These are phyloP conservation scores for Entophlyctis helioformis DNA, from an alignment of 192 early-diverging fungal genomes.

Conservation along the genomic window DNA sequence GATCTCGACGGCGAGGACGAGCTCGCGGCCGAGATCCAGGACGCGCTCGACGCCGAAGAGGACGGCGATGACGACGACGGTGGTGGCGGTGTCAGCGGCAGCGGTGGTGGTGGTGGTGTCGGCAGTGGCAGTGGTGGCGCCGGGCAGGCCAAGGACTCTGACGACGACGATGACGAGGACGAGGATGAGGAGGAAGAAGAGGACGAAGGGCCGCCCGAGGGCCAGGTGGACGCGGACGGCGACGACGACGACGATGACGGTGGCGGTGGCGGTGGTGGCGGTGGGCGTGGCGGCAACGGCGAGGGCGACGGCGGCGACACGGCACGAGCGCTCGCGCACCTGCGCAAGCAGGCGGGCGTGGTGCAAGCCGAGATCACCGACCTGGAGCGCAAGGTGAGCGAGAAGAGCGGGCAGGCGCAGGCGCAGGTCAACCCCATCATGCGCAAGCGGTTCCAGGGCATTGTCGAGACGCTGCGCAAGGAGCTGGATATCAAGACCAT, in stretches of 20 bases:
- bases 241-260: constrained; percentile 14
- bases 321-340: too few species aligned
- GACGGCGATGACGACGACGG: constrained; percentile 26
- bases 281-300: constrained; percentile 8
- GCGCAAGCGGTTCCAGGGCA: constrained; percentile 59
- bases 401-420: neutral
- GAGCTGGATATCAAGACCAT: constrained; percentile 48
- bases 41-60: constrained; percentile 25
- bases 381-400: constrained; percentile 44
- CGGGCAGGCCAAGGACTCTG: constrained; percentile 34
- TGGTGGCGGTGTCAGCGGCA: constrained; percentile 17
- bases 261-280: constrained; percentile 16
- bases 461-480: constrained; percentile 40
- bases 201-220: constrained; percentile 13
- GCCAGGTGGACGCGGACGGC: constrained; percentile 18
- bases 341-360: constrained; percentile 13
- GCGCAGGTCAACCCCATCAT: neutral
- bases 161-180: constrained; percentile 37
- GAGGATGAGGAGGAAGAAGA: constrained; percentile 34
- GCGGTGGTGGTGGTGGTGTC: constrained; percentile 27
- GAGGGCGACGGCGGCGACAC: too few species aligned
- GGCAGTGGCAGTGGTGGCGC: constrained; percentile 37
- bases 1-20: constrained; percentile 27
- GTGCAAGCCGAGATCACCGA: constrained; percentile 54
- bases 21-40: constrained; percentile 23